Evolutionary conservation across 495 filamentous ascomycete species (phyloP).

Genomic region (Aspergillus indologenus): DNA sequence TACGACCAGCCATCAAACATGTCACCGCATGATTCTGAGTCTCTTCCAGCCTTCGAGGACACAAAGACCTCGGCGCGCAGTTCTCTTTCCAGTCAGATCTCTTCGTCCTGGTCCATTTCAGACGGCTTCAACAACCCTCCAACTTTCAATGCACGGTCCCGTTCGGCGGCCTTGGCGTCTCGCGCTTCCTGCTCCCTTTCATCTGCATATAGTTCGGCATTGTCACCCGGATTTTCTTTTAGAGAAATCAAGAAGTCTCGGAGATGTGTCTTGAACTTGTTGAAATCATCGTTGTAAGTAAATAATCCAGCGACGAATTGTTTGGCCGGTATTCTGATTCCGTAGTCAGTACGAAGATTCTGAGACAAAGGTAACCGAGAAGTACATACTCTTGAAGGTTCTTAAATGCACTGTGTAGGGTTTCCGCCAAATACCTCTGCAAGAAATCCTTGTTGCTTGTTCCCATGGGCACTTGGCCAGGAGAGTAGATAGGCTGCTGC

Average conservation of each 20-base stretch:
- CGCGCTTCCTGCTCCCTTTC: slow-evolving; percentile 83
- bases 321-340: slow-evolving; percentile 72
- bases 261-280: slow-evolving; percentile 87
- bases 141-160: slow-evolving; percentile 85
- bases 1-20: slow-evolving; percentile 41
- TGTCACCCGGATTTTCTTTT: slow-evolving; percentile 86
- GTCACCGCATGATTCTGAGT: slow-evolving; percentile 19
- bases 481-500: slow-evolving; percentile 79
- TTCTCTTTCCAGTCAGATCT: slow-evolving; percentile 79
- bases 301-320: slow-evolving; percentile 87
- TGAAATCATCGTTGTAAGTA: slow-evolving; percentile 72
- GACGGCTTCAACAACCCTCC: slow-evolving; percentile 89
- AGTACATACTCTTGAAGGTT: slow-evolving; percentile 82
- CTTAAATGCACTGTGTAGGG: slow-evolving; percentile 88
- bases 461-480: slow-evolving; percentile 75
- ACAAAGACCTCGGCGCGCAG: slow-evolving; percentile 54
- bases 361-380: not conserved
- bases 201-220: slow-evolving; percentile 87
- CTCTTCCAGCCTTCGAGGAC: slow-evolving; percentile 15
- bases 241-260: slow-evolving; percentile 96
- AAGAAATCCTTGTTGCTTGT: slow-evolving; percentile 90
- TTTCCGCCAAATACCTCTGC: slow-evolving; percentile 73
- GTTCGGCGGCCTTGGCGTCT: slow-evolving; percentile 75
- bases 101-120: slow-evolving; percentile 87
- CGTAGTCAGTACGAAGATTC: slow-evolving; percentile 31